Conservation (phyloP, 75 land plant species). For the Chamaecyparis obtusa region DNA sequence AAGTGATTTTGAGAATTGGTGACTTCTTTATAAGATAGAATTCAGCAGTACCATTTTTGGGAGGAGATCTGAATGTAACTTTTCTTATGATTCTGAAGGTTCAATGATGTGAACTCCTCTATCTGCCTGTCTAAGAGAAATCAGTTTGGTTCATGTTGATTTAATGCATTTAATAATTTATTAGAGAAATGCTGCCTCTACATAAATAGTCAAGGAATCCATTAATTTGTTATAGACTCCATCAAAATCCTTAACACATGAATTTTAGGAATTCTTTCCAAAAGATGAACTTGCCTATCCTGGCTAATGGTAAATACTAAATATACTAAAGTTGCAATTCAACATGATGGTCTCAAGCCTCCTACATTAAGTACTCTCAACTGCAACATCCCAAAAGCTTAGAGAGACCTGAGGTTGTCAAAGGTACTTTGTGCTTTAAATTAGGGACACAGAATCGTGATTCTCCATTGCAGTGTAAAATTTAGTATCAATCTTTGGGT, state of each 20-base stretch:
- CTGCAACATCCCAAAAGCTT: conserved; percentile 61
- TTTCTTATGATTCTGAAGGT: conserved; percentile 25
- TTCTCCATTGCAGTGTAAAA: conserved; percentile 35
- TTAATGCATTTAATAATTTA: conserved; percentile 50
- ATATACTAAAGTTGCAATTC: conserved; percentile 58
- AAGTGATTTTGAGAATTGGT: background rate
- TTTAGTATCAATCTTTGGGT: background rate
- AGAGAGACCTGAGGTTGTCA: conserved; percentile 66
- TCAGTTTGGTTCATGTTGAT: conserved; percentile 69
- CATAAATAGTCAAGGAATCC: conserved; percentile 1
- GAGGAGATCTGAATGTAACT: background rate
- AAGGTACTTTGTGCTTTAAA: conserved; percentile 53
- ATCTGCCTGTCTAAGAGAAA: conserved; percentile 71
- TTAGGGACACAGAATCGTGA: conserved; percentile 20
- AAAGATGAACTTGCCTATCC: background rate
- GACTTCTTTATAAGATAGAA: background rate
- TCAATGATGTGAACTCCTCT: conserved; percentile 65
- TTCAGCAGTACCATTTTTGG: background rate
- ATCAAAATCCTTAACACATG: background rate
- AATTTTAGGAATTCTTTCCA: background rate
- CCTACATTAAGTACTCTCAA: conserved; percentile 67
- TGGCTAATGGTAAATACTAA: conserved; percentile 29
- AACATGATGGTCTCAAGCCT: conserved; percentile 52
- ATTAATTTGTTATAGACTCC: background rate
- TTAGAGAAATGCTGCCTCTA: conserved; percentile 28